Conservation (phyloP, 139 green algal species). For the Haematococcus lacustris region DNA sequence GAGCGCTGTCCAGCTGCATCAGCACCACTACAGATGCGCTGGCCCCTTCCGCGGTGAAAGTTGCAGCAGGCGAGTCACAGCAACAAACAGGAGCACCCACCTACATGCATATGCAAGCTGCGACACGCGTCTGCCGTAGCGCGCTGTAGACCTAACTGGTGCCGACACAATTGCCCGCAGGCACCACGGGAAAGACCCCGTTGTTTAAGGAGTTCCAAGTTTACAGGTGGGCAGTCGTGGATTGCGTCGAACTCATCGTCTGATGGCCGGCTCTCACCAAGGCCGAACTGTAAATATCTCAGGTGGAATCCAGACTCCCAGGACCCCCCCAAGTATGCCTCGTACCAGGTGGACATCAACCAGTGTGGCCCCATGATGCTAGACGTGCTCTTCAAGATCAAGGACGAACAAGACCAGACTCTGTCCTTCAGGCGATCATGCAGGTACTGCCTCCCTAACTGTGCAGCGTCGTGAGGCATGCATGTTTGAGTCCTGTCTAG, state of each 20-base stretch:
- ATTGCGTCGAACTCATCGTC: background rate
- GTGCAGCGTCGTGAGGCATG: background rate
- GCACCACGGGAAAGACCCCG: constrained; percentile 33
- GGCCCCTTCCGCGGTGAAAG: too few species aligned
- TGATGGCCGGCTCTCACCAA: background rate
- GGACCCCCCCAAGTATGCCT: constrained; percentile 77
- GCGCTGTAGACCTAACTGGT: too few species aligned
- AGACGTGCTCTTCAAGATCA: constrained; percentile 98
- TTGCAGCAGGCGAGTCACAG: too few species aligned
- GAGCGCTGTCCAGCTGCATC: too few species aligned
- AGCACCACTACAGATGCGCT: too few species aligned
- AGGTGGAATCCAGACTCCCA: constrained; percentile 85
- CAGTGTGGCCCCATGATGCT: constrained; percentile 95
- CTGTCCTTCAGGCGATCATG: constrained; percentile 89
- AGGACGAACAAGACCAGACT: constrained; percentile 92
- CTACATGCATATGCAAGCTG: too few species aligned
- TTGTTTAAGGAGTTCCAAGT: constrained; percentile 81
- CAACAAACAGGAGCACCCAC: too few species aligned
- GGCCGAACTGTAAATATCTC: constrained; percentile 26
- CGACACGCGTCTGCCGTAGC: too few species aligned
- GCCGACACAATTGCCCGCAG: too few species aligned
- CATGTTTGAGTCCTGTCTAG: background rate
- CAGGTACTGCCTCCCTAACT: constrained; percentile 30
- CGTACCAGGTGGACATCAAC: constrained; percentile 92
- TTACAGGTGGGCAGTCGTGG: constrained; percentile 49